Conservation (phyloP, 2,329 filamentous ascomycete genomes). For the Calonectria multiphialidica region DNA sequence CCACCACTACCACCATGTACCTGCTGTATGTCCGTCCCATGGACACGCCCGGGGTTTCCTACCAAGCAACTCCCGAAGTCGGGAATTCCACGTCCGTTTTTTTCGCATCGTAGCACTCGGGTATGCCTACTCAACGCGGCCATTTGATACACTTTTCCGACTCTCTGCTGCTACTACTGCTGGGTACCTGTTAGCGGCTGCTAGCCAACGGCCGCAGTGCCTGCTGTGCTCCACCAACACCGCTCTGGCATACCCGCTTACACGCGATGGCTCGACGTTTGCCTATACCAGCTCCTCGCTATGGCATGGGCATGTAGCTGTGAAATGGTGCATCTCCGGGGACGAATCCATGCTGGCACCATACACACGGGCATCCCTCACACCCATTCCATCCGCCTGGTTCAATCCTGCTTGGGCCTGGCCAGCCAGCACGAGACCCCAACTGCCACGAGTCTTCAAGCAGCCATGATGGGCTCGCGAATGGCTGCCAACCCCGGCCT, state of each 20-base stretch:
- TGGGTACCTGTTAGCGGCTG: not conserved
- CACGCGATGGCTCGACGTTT: not conserved
- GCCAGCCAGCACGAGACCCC: not conserved
- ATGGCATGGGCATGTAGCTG: not conserved
- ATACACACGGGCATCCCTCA: not conserved
- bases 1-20: not conserved
- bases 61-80: constrained; percentile 19
- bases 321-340: not conserved
- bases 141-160: not conserved
- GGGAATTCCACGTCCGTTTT: constrained; percentile 5
- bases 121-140: not conserved
- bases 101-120: not conserved
- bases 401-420: not conserved
- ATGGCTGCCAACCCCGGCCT: constrained; percentile 14
- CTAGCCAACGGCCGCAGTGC: not conserved
- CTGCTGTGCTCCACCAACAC: not conserved
- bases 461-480: not conserved
- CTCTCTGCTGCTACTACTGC: not conserved
- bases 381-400: not conserved
- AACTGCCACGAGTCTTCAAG: not conserved
- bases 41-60: not conserved
- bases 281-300: not conserved
- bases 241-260: not conserved
- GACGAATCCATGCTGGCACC: not conserved
- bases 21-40: not conserved